Base-by-base conservation (phyloP, 1,139 yeast genomes). In the Scheffersomyces cryptocercus region DNA sequence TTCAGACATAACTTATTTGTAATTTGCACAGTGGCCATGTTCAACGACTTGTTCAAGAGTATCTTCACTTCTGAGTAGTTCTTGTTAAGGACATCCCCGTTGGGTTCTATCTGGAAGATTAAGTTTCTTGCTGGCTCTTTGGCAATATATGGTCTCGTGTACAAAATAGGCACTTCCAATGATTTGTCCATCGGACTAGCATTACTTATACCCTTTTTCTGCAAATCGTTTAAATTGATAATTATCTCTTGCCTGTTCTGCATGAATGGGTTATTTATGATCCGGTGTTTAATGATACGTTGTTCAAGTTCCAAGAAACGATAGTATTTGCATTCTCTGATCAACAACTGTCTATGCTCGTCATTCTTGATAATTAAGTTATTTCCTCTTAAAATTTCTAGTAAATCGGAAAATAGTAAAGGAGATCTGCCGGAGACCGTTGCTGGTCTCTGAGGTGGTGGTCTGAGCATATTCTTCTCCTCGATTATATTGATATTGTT, bases 281-380 rank as follows among this genome's bases (percentile, higher is more conserved):
- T 72, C 30, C 62, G 64, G 52, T 76, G 79, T 36, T 76, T 77
- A n/a, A 86, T 61, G 32, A 89, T 62, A 46, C 75, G 67, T 64
- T 90, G 96, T 59, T 87, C 95, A 36, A 90, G 68, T 38, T 82
- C 90, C 41, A 80, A 65, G 54, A 90, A 85, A 41, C 95, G 73
- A 62, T 88, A 90, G 64, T 85, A 90, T 38, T 77, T 73, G 51
- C 96, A 88, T 57, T 90, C 97, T 41, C 72, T 70, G 5, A 84
- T 62, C 44, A 90, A 68, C 7, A 77, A 62, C 5, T 67, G 59
- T 36, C 95, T 68, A 56, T 85, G 88, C 3, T 68, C 67, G 33
- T 81, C 85, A 50, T 74, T 63, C 29, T 66, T 61, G 13, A 87
- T 69, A 0, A 70, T 67, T 5, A 74, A 52, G 4, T 62, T 56